Conservation (phyloP, 129 eudicot genomes). For the sunflower (Helianthus annuus) region HanXRQr2.0-SUNRISE NC_035449.2:22039017-22039516, state of each 20-base stretch:
- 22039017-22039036: no score
- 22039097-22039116: no score
- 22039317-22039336: background rate
- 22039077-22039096: no score
- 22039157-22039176: background rate
- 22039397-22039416: slow-evolving; percentile 27
- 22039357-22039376: background rate
- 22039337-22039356: background rate
- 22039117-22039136: no score
- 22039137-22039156: background rate
- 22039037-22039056: no score
- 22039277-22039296: slow-evolving; percentile 10
- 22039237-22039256: background rate
- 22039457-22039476: background rate
- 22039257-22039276: background rate
- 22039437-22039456: slow-evolving; percentile 22
- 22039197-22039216: background rate
- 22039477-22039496: slow-evolving; percentile 28
- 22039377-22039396: slow-evolving; percentile 13
- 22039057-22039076: no score
- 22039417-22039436: slow-evolving; percentile 14
- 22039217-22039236: background rate
- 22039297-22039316: slow-evolving; percentile 22
- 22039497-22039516: slow-evolving; percentile 24
- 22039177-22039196: no score